Evolutionary conservation across 192 early-diverging fungal genomes (phyloP).

Genomic region (Coemansia sp.): DNA sequence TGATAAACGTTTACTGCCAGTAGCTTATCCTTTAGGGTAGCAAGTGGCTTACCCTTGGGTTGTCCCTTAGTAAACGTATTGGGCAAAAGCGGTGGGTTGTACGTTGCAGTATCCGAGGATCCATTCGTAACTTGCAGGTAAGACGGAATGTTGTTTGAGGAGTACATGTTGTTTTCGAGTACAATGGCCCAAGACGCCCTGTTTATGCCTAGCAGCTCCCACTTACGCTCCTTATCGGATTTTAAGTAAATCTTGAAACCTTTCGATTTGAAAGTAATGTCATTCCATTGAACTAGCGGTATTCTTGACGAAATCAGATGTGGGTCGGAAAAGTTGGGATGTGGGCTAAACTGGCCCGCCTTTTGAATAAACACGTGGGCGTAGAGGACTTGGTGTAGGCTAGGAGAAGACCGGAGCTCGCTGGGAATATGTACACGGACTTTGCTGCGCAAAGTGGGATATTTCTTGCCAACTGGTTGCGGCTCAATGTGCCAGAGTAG

Average conservation of each 20-base stretch:
- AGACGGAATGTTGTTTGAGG: not conserved
- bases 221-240: not conserved
- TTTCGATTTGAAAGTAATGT: not conserved
- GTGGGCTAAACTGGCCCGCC: not conserved
- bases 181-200: no score
- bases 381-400: constrained; percentile 2
- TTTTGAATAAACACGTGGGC: constrained; percentile 16
- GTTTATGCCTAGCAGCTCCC: not conserved
- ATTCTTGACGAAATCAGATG: not conserved
- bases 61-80: not conserved
- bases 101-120: not conserved
- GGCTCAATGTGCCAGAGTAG: no score
- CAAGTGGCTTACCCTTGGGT: no score
- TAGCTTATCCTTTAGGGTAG: no score
- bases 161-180: no score
- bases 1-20: no score
- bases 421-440: not conserved
- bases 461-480: not conserved
- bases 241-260: no score
- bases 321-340: constrained; percentile 18
- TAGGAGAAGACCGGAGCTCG: not conserved
- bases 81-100: constrained; percentile 9
- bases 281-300: not conserved
- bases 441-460: constrained; percentile 2
- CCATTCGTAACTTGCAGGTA: not conserved